These are phyloP conservation scores for Diversispora epigaea DNA, from an alignment of 192 early-diverging fungal genomes.

Conservation along the genomic window DNA sequence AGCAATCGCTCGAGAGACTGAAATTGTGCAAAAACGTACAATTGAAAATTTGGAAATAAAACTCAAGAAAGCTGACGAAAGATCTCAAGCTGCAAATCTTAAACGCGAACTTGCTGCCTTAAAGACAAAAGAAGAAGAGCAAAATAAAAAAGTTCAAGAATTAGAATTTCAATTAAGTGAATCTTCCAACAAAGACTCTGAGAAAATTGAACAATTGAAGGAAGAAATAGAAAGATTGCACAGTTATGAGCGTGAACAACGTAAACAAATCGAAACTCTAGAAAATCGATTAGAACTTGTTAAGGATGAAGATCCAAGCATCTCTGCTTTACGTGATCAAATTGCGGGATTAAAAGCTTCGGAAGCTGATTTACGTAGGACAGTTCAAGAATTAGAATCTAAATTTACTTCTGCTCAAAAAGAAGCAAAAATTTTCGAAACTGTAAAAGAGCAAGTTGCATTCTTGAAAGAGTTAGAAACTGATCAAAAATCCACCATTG, in stretches of 20 bases:
- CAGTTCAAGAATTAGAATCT: conserved; percentile 14
- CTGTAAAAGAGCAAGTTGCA: conserved; percentile 1
- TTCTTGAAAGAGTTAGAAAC: conserved; percentile 4
- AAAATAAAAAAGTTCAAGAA: background rate
- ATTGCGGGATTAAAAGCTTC: conserved; percentile 16
- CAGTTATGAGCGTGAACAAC: conserved; percentile 9
- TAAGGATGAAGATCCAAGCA: conserved; percentile 12
- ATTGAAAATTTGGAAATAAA: conserved; percentile 10
- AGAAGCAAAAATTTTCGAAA: conserved; percentile 19
- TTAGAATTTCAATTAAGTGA: background rate
- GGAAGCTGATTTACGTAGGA: conserved; percentile 1
- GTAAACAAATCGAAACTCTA: conserved; percentile 12
- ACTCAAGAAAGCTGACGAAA: conserved; percentile 12
- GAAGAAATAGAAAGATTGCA: conserved; percentile 11
- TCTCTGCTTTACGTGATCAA: conserved; percentile 14
- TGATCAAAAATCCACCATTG: conserved; percentile 14
- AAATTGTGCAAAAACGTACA: conserved; percentile 4
- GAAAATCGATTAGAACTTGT: conserved; percentile 13
- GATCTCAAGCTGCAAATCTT: background rate
- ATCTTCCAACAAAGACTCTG: background rate
- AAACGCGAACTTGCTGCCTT: background rate
- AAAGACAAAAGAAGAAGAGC: conserved; percentile 8
- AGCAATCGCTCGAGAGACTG: conserved; percentile 1
- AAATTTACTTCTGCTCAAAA: conserved; percentile 11
- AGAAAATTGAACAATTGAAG: conserved; percentile 7